These are phyloP conservation scores for Cercospora janseana DNA, from an alignment of 2,329 filamentous ascomycete genomes.

Conservation along the genomic window DNA sequence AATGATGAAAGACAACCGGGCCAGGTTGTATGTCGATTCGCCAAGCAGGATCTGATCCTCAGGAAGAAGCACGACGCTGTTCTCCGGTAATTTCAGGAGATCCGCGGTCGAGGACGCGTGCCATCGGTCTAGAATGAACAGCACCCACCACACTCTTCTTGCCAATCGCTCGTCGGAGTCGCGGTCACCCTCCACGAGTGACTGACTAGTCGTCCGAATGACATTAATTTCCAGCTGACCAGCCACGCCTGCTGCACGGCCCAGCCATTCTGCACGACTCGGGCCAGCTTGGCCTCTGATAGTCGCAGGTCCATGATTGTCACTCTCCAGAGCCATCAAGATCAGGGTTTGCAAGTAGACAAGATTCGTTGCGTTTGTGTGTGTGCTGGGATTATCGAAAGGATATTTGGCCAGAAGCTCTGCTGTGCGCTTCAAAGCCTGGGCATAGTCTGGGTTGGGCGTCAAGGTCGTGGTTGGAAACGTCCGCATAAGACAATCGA, in stretches of 20 bases:
- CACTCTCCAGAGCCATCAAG: conserved; percentile 64
- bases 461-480: conserved; percentile 45
- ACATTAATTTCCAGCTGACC: conserved; percentile 63
- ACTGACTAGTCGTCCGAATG: conserved; percentile 43
- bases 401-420: conserved; percentile 47
- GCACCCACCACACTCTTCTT: conserved; percentile 67
- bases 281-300: conserved; percentile 48
- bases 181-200: conserved; percentile 48
- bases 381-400: conserved; percentile 45
- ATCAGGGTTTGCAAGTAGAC: conserved; percentile 66
- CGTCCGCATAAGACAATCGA: conserved; percentile 59
- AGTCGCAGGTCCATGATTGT: conserved; percentile 53
- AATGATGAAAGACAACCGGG: conserved; percentile 61
- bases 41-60: conserved; percentile 62
- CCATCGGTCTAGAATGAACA: conserved; percentile 71
- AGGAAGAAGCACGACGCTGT: conserved; percentile 58
- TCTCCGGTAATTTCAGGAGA: conserved; percentile 62
- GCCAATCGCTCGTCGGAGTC: conserved; percentile 63
- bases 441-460: conserved; percentile 38
- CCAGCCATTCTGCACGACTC: conserved; percentile 58
- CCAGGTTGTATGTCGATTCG: conserved; percentile 62
- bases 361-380: conserved; percentile 46
- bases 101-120: conserved; percentile 66
- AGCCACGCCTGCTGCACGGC: conserved; percentile 63
- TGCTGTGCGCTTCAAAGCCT: conserved; percentile 43